Evolutionary conservation across 208 protist species (phyloP), one percentile per base, ranked within the genome.

Genomic region (Crithidia fasciculata): DNA sequence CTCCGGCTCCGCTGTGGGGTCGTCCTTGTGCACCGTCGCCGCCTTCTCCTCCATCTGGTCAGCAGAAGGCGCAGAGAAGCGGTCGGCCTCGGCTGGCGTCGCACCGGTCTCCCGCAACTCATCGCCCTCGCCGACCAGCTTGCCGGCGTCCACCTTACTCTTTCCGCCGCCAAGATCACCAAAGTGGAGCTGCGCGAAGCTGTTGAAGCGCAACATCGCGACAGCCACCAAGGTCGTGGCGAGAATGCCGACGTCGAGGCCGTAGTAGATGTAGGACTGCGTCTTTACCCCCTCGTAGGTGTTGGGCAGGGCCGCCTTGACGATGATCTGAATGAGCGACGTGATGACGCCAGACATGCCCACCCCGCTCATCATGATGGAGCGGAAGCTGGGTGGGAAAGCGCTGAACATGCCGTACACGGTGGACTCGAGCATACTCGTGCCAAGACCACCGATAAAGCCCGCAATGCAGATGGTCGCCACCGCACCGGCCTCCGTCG

Each of bases 341-440:
- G 83, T 81, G 18, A 85, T 43, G 28, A 69, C 78, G 10, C 86
- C 86, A 15, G 84, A 80, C 52, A 87, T 52, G 40, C 84, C 82
- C 8, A 69, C 64, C n/a, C 92, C 92, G 58, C 59, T 64, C 90
- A 96, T 95, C 49, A 92, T 61, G 2, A 73, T 73, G n/a, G 83
- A 68, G 16, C 72, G 89, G 72, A 88, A 94, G 37, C 68, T 74
- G 12, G 70, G 37, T 3, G 89, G 89, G 49, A 96, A 85, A 4
- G 78, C 70, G n/a, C 78, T 72, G 8, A 89, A 87, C 44, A 96
- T 64, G 60, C 82, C 88, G 79, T 96, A 97, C 18, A 77, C 52
- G 9, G 85, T 91, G 10, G 87, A 56, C 61, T 96, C 87, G 58
- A 93, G 82, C 52, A 92, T 80, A n/a, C 86, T 85, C 59, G 86